Conservation (phyloP, 805 yeast genomes). For the Yamadazyma scolyti region DNA sequence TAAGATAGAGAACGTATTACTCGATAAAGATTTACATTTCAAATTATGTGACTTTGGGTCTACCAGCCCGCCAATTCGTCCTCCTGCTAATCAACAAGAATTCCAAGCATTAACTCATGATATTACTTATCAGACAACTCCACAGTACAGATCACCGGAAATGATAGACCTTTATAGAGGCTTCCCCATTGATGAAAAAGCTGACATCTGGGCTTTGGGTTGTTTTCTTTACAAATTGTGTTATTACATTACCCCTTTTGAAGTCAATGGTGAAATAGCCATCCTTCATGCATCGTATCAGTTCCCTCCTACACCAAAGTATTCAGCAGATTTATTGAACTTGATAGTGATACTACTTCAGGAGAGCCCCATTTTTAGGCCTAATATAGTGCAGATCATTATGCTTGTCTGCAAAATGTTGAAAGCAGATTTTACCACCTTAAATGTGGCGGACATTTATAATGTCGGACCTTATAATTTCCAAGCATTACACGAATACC, state of each 20-base stretch:
- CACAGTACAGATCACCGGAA: constrained; percentile 93
- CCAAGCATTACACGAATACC: constrained; percentile 52
- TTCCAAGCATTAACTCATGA: constrained; percentile 79
- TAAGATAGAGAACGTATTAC: constrained; percentile 90
- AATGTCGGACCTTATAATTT: constrained; percentile 54
- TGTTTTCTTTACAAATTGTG: constrained; percentile 85
- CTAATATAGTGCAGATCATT: constrained; percentile 81
- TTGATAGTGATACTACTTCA: constrained; percentile 76
- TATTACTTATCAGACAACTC: constrained; percentile 86
- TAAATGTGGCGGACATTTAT: constrained; percentile 42
- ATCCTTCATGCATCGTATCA: constrained; percentile 79
- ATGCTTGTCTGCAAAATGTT: constrained; percentile 57
- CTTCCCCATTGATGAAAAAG: constrained; percentile 82
- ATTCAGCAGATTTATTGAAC: constrained; percentile 67
- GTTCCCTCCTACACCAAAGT: constrained; percentile 68
- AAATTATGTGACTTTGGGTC: constrained; percentile 95
- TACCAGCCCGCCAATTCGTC: constrained; percentile 60
- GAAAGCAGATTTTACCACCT: constrained; percentile 22
- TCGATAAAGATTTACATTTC: constrained; percentile 64
- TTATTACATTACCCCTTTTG: constrained; percentile 94
- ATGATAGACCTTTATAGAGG: constrained; percentile 88
- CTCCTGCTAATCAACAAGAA: constrained; percentile 73
- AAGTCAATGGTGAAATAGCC: constrained; percentile 80
- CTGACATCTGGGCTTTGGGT: constrained; percentile 97
- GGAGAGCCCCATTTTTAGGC: constrained; percentile 78